These are phyloP conservation scores for Metschnikowia hibisci DNA, from an alignment of 805 yeast species.

Conservation along the genomic window DNA sequence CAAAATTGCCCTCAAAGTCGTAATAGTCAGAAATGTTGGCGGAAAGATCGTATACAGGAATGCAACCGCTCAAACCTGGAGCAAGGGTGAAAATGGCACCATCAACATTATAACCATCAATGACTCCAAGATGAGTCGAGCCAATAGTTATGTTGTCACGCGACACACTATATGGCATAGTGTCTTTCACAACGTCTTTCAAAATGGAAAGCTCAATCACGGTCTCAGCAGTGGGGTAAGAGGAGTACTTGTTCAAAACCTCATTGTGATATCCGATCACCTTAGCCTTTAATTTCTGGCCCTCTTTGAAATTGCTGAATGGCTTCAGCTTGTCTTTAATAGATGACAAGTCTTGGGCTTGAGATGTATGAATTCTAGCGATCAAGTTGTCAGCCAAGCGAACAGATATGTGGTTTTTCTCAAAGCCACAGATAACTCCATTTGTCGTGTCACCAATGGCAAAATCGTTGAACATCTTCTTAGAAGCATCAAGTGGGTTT, in stretches of 20 bases:
- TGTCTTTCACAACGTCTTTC: conserved; percentile 33
- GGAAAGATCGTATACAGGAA: conserved; percentile 61
- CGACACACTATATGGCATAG: conserved; percentile 12
- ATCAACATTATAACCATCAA: conserved; percentile 61
- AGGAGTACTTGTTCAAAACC: conserved; percentile 59
- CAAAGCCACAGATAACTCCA: conserved; percentile 58
- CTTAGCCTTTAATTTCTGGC: conserved; percentile 55
- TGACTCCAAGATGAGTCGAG: conserved; percentile 51
- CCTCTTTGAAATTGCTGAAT: conserved; percentile 53
- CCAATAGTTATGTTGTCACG: conserved; percentile 43
- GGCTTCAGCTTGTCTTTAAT: conserved; percentile 60
- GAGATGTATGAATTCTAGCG: conserved; percentile 76
- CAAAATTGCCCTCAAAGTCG: conserved; percentile 53
- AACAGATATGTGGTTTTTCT: conserved; percentile 71
- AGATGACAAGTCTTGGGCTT: conserved; percentile 51
- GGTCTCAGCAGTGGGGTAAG: conserved; percentile 48
- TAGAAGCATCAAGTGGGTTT: conserved; percentile 59
- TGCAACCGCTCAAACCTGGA: conserved; percentile 63
- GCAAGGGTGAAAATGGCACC: conserved; percentile 65
- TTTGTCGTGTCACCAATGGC: conserved; percentile 58
- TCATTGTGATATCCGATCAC: conserved; percentile 77
- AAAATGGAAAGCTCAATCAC: conserved; percentile 62
- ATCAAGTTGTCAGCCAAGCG: conserved; percentile 70
- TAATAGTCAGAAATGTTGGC: conserved; percentile 47
- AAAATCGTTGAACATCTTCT: conserved; percentile 48